A percentile compares a stretch with the other conserved stretches of the same genome.
phyloP scores from a whole-genome alignment of 768 basidiomycete species.

The Sporobolomyces phaffii region DNA sequence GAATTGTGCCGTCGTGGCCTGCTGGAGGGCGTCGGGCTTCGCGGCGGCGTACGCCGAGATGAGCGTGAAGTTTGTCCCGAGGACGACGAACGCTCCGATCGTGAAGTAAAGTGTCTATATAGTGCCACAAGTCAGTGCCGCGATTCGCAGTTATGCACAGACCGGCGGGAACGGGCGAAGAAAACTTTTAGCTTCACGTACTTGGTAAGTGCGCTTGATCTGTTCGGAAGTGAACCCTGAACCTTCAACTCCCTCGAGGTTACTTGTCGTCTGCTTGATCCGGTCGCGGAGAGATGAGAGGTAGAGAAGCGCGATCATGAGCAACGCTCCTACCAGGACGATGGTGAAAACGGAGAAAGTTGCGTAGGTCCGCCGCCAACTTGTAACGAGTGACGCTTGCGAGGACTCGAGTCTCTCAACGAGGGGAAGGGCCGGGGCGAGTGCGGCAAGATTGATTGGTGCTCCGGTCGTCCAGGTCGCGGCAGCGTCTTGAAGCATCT shows the following conservation, averaged over 20 bases:
- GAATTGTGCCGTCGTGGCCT: neutral
- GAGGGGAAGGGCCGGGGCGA: conserved; percentile 5
- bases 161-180: neutral
- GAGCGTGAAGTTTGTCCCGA: neutral
- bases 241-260: neutral
- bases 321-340: neutral
- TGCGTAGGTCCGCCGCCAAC: neutral
- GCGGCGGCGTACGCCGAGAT: neutral
- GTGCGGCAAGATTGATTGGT: neutral
- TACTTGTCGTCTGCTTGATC: neutral
- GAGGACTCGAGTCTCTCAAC: neutral
- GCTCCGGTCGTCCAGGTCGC: neutral
- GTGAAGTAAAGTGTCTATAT: neutral
- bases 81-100: neutral
- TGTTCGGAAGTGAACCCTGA: neutral
- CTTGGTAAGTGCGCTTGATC: conserved; percentile 1
- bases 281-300: neutral
- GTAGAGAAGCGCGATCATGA: neutral
- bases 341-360: neutral
- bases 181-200: no score
- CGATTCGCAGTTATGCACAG: no score
- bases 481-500: neutral
- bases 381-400: neutral
- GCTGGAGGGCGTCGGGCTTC: neutral
- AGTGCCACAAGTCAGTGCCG: neutral